Base-by-base conservation (phyloP, 306 rosid genomes). In the Hippophae tibetana region DNA sequence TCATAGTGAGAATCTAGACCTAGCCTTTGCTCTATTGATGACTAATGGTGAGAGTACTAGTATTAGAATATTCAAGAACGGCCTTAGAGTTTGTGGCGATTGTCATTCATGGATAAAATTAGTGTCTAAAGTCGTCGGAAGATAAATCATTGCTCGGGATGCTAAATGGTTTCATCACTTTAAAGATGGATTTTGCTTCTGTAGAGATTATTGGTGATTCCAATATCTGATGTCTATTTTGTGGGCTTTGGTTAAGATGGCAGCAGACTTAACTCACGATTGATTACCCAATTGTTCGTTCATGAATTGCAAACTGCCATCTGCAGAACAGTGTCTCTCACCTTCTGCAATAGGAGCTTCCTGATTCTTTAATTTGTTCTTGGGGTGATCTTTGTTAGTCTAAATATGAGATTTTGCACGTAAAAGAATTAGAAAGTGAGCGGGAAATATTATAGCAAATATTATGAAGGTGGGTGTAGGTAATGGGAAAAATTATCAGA, bases 1-100 rank as follows among this genome's bases (percentile, higher is more conserved):
- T 72, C 90, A 83, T 70, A 81, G 84, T 54, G 90, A 86, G 74
- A 83, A 79, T 66, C 71, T 81, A 52, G 95, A 88, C 54, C 76
- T 81, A 52, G 74, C 87, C 52, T 83, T 76, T 72, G 81, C 82
- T 62, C 69, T 78, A 54, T 78, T 80, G 83, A 78, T 63, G 86
- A 79, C 81, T 50, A 60, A 69, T 60, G 72, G 82, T 56, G 74
- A 66, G 69, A 70, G 49, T 50, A 71, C 74, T 8, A 50, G 55
- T 45, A 77, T 84, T 58, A 73, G 76, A 64, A 77, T 84, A 66
- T 84, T 79, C 47, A 84, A 84, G 83, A 87, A 87, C 18, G 18
- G 0, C 77, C 86, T 87, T 48, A 73, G 80, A 77, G 76, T 84
- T 67, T 84, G 87, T 71, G 86, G 88, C 42, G 88, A 84, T 69